Base-by-base conservation (phyloP, 257 asterid species). In the Hygrophila difformis region DNA sequence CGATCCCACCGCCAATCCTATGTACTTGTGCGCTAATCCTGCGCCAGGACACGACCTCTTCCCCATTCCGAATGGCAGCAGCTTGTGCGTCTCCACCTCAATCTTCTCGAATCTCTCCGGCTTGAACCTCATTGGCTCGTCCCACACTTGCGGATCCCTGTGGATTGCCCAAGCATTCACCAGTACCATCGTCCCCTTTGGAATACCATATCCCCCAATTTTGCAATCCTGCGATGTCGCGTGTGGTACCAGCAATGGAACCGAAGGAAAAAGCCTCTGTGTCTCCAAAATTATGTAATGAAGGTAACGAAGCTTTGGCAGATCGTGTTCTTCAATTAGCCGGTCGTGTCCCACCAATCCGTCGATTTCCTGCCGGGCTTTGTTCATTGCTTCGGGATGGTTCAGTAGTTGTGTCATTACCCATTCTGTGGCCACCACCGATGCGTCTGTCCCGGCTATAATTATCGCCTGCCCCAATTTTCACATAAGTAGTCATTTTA, bases 11-110 rank as follows among this genome's bases (percentile, higher is more conserved):
- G 34, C 44, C 36, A 63, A 43, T 3, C 63, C 69, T 12, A 63
- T 53, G 5, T 44, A 44, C 35, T 47, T 53, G 8, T 56, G 59
- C 1, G 63, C 63, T 15, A 63, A 39, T 10, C 50, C 55, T 1
- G 49, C n/a, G 5, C 69, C 69, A 0, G 69, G 63, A 18, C 68
- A 62, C 1, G 61, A 51, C 10, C 68, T 54, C 41, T 42, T 47
- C n/a, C 68, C 68, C 61, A 51, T 63, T 4, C 69, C 69, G 41
- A 63, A 63, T 3, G 63, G 55, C 55, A 63, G 12, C 24, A 63
- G 12, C 16, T 31, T 49, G 28, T 49, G 62, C 1, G 60, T 53
- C 41, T 63, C 58, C 24, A 63, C 36, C 1, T 49, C 53, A 42
- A 48, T 23, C 0, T 8, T 29, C 12, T 44, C 64, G 29, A 56